Evolutionary conservation across 1,139 yeast genomes (phyloP), one percentile per base, ranked within the genome.

Genomic region (Geotrichum reessii): DNA sequence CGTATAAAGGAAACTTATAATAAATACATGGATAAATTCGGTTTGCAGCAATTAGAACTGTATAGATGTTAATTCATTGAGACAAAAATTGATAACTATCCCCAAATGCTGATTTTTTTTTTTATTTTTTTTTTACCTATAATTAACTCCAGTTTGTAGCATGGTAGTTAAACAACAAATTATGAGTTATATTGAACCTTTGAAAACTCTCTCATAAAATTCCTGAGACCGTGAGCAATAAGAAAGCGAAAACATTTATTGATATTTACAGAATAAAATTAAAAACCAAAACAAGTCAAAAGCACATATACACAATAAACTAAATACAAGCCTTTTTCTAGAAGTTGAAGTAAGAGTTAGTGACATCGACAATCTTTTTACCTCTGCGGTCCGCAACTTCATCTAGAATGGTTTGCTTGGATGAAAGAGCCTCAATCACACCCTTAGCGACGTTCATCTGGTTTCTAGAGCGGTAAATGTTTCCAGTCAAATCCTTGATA

Each of bases 371-470:
- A 69, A 93, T 81, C 80, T 90, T 90, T 81, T 92, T 93, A 63
- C 99, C 99, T 76, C 99, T 84, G 66, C 87, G 88, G 58, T 85
- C 81, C 24, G 98, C 97, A 72, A 93, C 81, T 68, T 91, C 96
- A 67, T 89, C 95, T 66, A 90, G 80, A 14, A 95, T 80, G 65
- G 83, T 83, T 74, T 92, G 98, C 67, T 83, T 82, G 58, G 77
- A 73, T 52, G 85, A 78, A 65, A 95, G 81, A 1, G 97, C 97
- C 71, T 90, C 95, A 61, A 92, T 80, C 58, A 92, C 83, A 52
- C 95, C 96, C 76, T 92, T 91, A 59, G 92, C 89, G 55, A 92
- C 96, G 74, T 92, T 91, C 95, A 93, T 89, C 53, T 88, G 87
- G 75, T 93, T 93, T 78, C 98, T 83, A 42, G 97, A 88, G 69